Conservation (phyloP, 257 asterid species). For the Nicotiana paniculata region DNA sequence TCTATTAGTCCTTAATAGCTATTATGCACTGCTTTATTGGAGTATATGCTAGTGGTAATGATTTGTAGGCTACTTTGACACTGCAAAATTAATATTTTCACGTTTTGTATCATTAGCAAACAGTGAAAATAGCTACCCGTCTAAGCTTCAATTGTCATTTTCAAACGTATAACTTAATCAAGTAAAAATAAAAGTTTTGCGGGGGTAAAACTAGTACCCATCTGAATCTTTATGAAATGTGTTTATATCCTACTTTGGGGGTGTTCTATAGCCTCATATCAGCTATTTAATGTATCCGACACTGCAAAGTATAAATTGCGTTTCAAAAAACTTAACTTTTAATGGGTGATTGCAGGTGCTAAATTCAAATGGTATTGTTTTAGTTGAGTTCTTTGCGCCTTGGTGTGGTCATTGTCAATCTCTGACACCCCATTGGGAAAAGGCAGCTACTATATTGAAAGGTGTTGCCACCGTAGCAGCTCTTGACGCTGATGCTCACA, state of each 20-base stretch:
- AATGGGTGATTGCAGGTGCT: slow-evolving; percentile 51
- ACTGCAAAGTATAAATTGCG: neutral
- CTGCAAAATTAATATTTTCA: neutral
- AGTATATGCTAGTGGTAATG: neutral
- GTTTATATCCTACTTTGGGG: neutral
- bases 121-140: neutral
- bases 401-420: slow-evolving; percentile 99
- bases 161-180: neutral
- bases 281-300: neutral
- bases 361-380: slow-evolving; percentile 73
- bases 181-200: neutral
- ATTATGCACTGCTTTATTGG: neutral
- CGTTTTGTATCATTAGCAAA: neutral
- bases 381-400: slow-evolving; percentile 93
- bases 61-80: neutral
- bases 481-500: slow-evolving; percentile 92
- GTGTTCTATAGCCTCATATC: neutral
- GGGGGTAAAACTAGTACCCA: neutral
- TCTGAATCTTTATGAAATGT: neutral
- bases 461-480: slow-evolving; percentile 95
- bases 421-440: slow-evolving; percentile 87
- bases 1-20: neutral
- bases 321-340: neutral
- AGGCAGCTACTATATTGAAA: slow-evolving; percentile 76
- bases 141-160: neutral